phyloP scores from a whole-genome alignment of 177 flowering plant genomes.

The Telopea speciosissima region DNA sequence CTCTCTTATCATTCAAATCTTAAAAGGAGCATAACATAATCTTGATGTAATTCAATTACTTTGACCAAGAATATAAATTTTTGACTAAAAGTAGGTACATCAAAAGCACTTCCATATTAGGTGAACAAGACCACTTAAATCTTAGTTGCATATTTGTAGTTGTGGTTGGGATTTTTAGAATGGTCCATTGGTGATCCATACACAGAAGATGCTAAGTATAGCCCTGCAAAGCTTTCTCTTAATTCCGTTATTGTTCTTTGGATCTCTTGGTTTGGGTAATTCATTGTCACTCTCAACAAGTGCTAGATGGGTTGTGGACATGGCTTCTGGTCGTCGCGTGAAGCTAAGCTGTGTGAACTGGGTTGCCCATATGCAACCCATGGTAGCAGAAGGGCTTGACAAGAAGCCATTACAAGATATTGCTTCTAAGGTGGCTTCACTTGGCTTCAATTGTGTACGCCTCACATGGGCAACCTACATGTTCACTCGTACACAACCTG shows the following conservation, averaged over 20 bases:
- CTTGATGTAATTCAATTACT: too few relatives aligned
- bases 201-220: neutral
- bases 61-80: too few relatives aligned
- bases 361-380: conserved; percentile 38
- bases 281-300: conserved; percentile 35
- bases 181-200: neutral
- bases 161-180: neutral
- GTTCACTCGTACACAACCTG: conserved; percentile 29
- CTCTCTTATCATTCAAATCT: too few relatives aligned
- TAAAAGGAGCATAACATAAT: too few relatives aligned
- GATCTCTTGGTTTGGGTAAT: neutral
- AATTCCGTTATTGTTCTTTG: neutral
- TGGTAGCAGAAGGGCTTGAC: conserved; percentile 50
- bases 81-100: neutral
- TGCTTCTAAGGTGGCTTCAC: conserved; percentile 9
- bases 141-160: neutral
- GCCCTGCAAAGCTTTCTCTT: conserved; percentile 5
- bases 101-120: conserved; percentile 1
- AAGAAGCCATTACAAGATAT: conserved; percentile 32
- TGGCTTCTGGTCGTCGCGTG: conserved; percentile 31
- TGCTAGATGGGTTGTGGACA: conserved; percentile 41
- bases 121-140: conserved; percentile 8
- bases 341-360: conserved; percentile 53
- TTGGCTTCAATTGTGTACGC: conserved; percentile 54
- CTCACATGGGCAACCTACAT: conserved; percentile 49